Conservation (phyloP, 1,284 basidiomycete genomes). For the Apiotrichum laibachii region DNA sequence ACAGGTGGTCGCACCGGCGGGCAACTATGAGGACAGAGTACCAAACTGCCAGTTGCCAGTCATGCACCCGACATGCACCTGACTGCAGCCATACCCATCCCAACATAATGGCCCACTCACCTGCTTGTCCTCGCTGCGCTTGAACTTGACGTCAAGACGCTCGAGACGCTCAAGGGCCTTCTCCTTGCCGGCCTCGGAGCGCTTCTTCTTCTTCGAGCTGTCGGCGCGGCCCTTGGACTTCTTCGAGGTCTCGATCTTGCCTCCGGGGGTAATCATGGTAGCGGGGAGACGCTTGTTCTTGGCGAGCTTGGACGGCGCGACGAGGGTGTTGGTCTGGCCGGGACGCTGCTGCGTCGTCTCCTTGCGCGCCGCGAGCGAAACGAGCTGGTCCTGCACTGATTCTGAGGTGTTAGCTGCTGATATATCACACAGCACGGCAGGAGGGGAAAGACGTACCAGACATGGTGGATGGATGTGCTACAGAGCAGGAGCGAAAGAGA, state of each 20-base stretch:
- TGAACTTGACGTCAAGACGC: slow-evolving; percentile 22
- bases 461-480: not conserved
- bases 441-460: not conserved
- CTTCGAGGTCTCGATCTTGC: slow-evolving; percentile 31
- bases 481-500: no score
- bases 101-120: slow-evolving; percentile 24
- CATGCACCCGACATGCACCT: no score
- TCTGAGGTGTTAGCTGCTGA: not conserved
- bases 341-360: slow-evolving; percentile 19
- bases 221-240: slow-evolving; percentile 21
- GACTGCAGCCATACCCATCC: not conserved
- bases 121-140: slow-evolving; percentile 42
- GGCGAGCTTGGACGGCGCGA: slow-evolving; percentile 38
- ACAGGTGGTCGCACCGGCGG: no score
- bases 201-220: slow-evolving; percentile 25
- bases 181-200: slow-evolving; percentile 35
- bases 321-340: slow-evolving; percentile 20
- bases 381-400: slow-evolving; percentile 16
- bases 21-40: not conserved
- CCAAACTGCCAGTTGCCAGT: no score
- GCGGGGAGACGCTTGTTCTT: slow-evolving; percentile 46
- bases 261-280: slow-evolving; percentile 45
- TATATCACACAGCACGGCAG: no score
- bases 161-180: slow-evolving; percentile 40
- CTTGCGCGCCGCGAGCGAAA: slow-evolving; percentile 19